Evolutionary conservation across 208 protist species (phyloP), one percentile per base, ranked within the genome.

Genomic region (Trypanosomatidae sp.): DNA sequence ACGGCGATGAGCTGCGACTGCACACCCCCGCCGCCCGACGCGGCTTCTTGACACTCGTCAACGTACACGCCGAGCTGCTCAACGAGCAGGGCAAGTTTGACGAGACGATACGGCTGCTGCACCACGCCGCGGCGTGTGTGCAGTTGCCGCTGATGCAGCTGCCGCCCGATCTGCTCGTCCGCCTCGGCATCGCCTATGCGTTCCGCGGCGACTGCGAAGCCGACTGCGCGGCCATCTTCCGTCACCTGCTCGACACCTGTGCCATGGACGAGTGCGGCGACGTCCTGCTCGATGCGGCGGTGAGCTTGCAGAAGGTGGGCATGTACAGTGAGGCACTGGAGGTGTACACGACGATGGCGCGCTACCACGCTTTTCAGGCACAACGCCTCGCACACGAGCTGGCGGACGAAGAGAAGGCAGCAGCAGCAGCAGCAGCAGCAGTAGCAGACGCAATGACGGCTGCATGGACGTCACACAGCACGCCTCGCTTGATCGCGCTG

Each of bases 31-130:
- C 56, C 20, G 56, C 58, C 21, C 78, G 76, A 43, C 64, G 63
- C 24, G 80, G 84, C 52, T 90, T 93, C 49, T 61, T 93, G 22
- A 93, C 72, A 6, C 61, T 93, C 35, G 47, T 93, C 33, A 93
- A 93, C 57, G 80, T 93, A 2, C 77, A 90, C 42, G 59, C 80
- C 7, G 85, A 93, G 61, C 66, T 93, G 22, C 57, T 89, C 13
- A 89, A 86, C 56, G 79, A 93, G 54, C 64, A 71, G 35, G 79
- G 80, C 27, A 75, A 73, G 28, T 89, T 85, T 47, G 38, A 40
- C n/a, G 77, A 88, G 33, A 86, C 77, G 4, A 62, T 89, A 21
- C 61, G 63, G 20, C 55, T 89, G 37, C 43, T 89, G 24, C 59
- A 85, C 43, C 73, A 75, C 38, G 61, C 77, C 15, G 69, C 79